A percentile compares a stretch with the other conserved stretches of the same genome.
Evolutionary conservation across 805 yeast species (phyloP).

Genomic region (Groenewaldozyma tartarivorans): DNA sequence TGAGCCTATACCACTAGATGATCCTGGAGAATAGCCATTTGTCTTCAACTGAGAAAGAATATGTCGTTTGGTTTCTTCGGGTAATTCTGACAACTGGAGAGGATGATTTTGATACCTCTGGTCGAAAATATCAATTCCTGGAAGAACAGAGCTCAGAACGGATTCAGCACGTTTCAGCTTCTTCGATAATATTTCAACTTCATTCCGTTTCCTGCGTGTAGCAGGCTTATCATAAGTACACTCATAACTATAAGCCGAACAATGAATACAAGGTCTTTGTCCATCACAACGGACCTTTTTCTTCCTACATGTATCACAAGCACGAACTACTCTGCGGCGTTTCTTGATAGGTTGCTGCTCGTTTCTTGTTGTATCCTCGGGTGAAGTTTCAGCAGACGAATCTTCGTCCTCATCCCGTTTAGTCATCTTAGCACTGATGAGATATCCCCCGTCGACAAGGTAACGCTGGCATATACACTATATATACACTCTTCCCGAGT

Average conservation of each 20-base stretch:
- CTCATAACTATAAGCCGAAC: constrained; percentile 77
- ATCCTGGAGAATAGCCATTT: background rate
- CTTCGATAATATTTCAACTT: constrained; percentile 25
- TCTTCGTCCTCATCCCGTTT: background rate
- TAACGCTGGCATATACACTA: too few relatives aligned
- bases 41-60: background rate
- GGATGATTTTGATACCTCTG: too few relatives aligned
- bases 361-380: too few relatives aligned
- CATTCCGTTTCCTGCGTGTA: constrained; percentile 36
- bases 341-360: constrained; percentile 24
- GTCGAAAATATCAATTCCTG: constrained; percentile 32
- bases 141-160: constrained; percentile 29
- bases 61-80: constrained; percentile 1
- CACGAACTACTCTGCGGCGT: constrained; percentile 58
- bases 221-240: constrained; percentile 81
- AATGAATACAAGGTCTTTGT: constrained; percentile 66
- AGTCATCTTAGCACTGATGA: too few relatives aligned
- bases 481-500: too few relatives aligned
- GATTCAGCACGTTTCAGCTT: constrained; percentile 28
- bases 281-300: constrained; percentile 79
- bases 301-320: constrained; percentile 53
- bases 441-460: too few relatives aligned
- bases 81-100: constrained; percentile 24
- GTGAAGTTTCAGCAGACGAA: too few relatives aligned
- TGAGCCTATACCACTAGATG: background rate